Percentiles rank a stretch among this genome's conserved stretches.
phyloP scores from a whole-genome alignment of 129 eudicot genomes.

The Escallonia herrerae region DNA sequence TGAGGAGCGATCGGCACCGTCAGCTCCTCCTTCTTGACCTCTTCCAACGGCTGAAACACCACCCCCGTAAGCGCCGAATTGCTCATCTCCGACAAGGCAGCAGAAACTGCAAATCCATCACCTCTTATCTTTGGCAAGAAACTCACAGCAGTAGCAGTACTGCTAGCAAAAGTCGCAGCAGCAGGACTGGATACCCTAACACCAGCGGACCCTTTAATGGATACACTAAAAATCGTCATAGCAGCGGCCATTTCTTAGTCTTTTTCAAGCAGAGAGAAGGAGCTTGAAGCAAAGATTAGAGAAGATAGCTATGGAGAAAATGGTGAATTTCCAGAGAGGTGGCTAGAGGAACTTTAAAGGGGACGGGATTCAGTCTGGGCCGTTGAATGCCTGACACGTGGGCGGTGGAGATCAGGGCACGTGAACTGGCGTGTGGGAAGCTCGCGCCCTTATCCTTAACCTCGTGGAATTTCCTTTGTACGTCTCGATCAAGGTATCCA shows the following conservation, averaged over 20 bases:
- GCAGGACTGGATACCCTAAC: neutral
- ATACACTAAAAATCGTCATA: constrained; percentile 23
- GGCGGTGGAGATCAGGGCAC: constrained; percentile 22
- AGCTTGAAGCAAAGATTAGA: neutral
- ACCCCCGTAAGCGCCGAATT: constrained; percentile 40
- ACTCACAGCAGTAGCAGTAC: constrained; percentile 4
- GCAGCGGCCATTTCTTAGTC: constrained; percentile 28
- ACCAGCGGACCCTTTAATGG: constrained; percentile 2
- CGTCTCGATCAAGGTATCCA: constrained; percentile 27
- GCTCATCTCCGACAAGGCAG: constrained; percentile 27
- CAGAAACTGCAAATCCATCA: constrained; percentile 24
- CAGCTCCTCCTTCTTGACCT: constrained; percentile 67
- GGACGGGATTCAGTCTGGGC: constrained; percentile 21
- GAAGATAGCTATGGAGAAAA: neutral
- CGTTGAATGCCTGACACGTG: constrained; percentile 47
- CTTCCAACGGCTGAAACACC: constrained; percentile 79
- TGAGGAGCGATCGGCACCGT: constrained; percentile 48
- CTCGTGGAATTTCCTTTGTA: constrained; percentile 24
- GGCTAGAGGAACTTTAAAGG: constrained; percentile 17
- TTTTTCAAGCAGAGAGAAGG: constrained; percentile 3
- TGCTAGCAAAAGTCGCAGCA: neutral
- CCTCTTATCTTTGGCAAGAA: constrained; percentile 17
- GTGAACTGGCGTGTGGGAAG: constrained; percentile 73
- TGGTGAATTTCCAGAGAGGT: constrained; percentile 21
- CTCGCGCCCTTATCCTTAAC: constrained; percentile 58